Base-by-base conservation (phyloP, 148 eudicot genomes). In the Cornus controversa region DNA sequence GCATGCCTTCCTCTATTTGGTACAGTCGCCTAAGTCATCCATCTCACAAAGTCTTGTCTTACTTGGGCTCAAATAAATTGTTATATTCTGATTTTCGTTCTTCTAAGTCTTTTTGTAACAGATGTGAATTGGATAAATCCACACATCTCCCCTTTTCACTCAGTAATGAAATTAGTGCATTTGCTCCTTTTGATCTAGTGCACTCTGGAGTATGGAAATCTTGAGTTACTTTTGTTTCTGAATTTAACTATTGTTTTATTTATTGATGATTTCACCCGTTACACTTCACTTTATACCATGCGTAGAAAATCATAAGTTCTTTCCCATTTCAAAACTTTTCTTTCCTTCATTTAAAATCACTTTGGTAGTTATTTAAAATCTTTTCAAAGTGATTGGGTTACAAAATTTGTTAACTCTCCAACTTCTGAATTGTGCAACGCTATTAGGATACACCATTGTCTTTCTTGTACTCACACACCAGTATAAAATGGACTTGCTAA, bases 201-300 rank as follows among this genome's bases (percentile, higher is more conserved):
- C 71, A 68, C 14, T 27, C 3, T 4, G 71, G 29, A 27, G 37
- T 68, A 5, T 68, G 71, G 45, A 13, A 28, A 11, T 28, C 71
- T 10, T 40, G 40, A 16, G 34, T 68, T 9, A 13, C 9, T 0
- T 68, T 40, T 0, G 10, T 15, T 34, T 34, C 10, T 20, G 42
- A 22, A 5, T 68, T 68, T 68, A 3, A 68, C 27, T 68, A 68
- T 31, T 68, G 29, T 68, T 22, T 68, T 2, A 24, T 68, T 34
- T 68, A 29, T 68, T 20, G 71, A 68, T 68, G 71, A 68, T 68
- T 68, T 26, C 37, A 26, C 71, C 0, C 42, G 71, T 68, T 68
- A 27, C n/a, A 36, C 53, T 1, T 69, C 24, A 47, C 1, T 69
- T 1, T 69, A 68, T 37, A 45, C 72, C 5, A 31, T 69, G 45